These are phyloP conservation scores for Paraconiothyrium sp. DNA, from an alignment of 2,329 filamentous ascomycete genomes.

Conservation along the genomic window DNA sequence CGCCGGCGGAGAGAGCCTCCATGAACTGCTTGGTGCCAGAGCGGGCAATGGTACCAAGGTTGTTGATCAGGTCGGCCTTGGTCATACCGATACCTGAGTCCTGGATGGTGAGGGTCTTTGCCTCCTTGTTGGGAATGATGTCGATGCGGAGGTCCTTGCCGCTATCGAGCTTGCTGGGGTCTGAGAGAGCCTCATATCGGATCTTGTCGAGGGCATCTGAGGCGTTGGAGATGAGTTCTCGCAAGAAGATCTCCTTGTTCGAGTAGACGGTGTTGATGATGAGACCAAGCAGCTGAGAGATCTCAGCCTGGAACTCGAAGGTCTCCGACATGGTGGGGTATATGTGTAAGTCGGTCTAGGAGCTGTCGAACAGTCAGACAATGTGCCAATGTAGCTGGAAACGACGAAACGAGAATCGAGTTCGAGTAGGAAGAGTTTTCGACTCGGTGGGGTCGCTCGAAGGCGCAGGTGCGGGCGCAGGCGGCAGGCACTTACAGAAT, in stretches of 20 bases:
- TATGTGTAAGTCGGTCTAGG: slow-evolving; percentile 29
- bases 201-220: slow-evolving; percentile 99
- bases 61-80: slow-evolving; percentile 99
- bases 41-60: slow-evolving; percentile 98
- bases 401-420: slow-evolving; percentile 1
- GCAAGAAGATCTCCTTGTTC: slow-evolving; percentile 99
- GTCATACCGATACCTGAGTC: slow-evolving; percentile 99
- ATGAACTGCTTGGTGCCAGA: slow-evolving; percentile 99
- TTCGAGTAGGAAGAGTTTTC: slow-evolving; percentile 21
- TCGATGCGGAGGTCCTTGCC: slow-evolving; percentile 99
- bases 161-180: slow-evolving; percentile 95
- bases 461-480: slow-evolving; percentile 5
- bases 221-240: slow-evolving; percentile 98
- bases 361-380: slow-evolving; percentile 20
- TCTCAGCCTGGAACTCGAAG: slow-evolving; percentile 99
- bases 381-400: background rate
- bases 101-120: slow-evolving; percentile 95
- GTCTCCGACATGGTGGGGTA: slow-evolving; percentile 81
- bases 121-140: slow-evolving; percentile 97
- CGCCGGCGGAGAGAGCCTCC: slow-evolving; percentile 97
- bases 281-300: slow-evolving; percentile 98
- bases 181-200: slow-evolving; percentile 96
- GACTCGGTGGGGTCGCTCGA: slow-evolving; percentile 16
- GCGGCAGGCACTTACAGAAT: slow-evolving; percentile 31
- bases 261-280: slow-evolving; percentile 99